Base-by-base conservation (phyloP, 208 protist species). In the Naegleria fowleri region DNA sequence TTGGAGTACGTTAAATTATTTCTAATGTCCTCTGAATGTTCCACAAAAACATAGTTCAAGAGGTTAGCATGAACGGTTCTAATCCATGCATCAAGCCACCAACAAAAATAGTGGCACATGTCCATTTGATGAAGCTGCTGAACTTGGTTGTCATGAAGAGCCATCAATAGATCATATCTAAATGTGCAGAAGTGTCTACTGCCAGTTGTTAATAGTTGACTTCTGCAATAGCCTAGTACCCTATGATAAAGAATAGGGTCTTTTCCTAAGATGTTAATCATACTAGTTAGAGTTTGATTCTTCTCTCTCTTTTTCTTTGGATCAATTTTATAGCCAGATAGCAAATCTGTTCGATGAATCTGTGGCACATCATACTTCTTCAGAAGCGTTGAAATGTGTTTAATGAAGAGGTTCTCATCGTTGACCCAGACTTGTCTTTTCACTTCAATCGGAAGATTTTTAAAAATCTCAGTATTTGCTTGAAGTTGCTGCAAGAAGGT, bases 341-440 rank as follows among this genome's bases (percentile, higher is more conserved):
- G 16, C 1, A 25, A 16, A 43, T 48, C 40, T 5, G 16, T 25
- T 43, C 41, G 39, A 16, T 86, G 41, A 43, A 48, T 43, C 41
- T 86, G 83, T 48, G 40, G 40, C 5, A 33, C 5, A n/a, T 40
- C 33, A 86, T 40, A 86, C 33, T 40, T 48, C 33, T 40, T 48
- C 39, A 86, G 40, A 48, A 48, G 83, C 43, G 39, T 43, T 29
- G 40, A 39, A 86, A 86, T 86, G 38, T 86, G 67, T 86, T 86
- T 48, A 4, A 51, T 86, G 25, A 86, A 86, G 5, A 86, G 41
- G 11, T 86, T 48, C 29, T 48, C 40, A 48, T 86, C 83, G 48
- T 86, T 40, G 11, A 51, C 83, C 83, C 83, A 86, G 29, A 86
- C 83, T 86, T 86, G 83, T 86, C 83, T 86, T 29, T 86, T 86